A percentile compares a stretch with the other conserved stretches of the same genome.
phyloP scores from a whole-genome alignment of 169 alveolate species.

The Cytauxzoon felis region DNA sequence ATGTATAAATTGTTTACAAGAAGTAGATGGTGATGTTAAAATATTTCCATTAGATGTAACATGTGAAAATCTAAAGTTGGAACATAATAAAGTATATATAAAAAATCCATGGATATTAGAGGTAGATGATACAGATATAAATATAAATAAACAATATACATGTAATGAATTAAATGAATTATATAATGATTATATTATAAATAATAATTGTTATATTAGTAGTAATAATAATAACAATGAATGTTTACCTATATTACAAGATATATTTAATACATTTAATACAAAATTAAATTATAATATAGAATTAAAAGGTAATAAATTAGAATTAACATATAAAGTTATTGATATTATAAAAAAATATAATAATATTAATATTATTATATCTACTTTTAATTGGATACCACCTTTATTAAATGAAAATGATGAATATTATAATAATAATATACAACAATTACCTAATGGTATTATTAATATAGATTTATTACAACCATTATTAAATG shows the following conservation, averaged over 20 bases:
- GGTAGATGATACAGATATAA: neutral
- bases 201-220: neutral
- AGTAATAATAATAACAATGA: neutral
- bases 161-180: neutral
- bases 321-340: constrained; percentile 30
- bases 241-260: constrained; percentile 42
- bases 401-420: constrained; percentile 26
- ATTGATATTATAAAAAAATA: constrained; percentile 28
- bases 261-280: constrained; percentile 30
- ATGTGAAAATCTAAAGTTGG: neutral
- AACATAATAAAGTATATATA: neutral
- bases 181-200: neutral
- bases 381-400: constrained; percentile 48
- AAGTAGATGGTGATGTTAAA: neutral
- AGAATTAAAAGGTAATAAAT: constrained; percentile 53
- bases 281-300: constrained; percentile 25
- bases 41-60: constrained; percentile 5
- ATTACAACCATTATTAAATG: constrained; percentile 28
- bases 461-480: constrained; percentile 23
- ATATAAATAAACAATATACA: neutral
- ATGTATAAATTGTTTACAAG: neutral
- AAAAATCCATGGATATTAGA: constrained; percentile 13
- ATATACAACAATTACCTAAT: constrained; percentile 29
- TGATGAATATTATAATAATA: constrained; percentile 6
- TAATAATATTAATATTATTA: constrained; percentile 20